These are phyloP conservation scores for Cystofilobasidium capitatum DNA, from an alignment of 768 basidiomycete species.

Conservation along the genomic window DNA sequence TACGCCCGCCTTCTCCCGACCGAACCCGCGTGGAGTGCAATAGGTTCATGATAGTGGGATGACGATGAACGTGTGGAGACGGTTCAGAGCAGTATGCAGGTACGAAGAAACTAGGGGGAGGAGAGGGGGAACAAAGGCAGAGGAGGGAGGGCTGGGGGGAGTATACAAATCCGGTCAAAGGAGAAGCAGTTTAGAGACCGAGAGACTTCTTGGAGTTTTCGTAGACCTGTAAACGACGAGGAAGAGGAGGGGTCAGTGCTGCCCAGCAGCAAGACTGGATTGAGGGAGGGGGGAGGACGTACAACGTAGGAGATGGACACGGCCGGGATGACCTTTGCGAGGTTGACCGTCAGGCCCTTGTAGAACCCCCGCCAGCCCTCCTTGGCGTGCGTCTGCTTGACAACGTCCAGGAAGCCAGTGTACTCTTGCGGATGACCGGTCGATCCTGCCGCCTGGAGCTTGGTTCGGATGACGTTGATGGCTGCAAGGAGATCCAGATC, in stretches of 20 bases:
- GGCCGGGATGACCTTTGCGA: slow-evolving; percentile 93
- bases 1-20: no score
- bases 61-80: no score
- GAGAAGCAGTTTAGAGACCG: slow-evolving; percentile 19
- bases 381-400: slow-evolving; percentile 61
- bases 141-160: no score
- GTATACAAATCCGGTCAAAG: not conserved
- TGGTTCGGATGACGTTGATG: slow-evolving; percentile 67
- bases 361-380: slow-evolving; percentile 95
- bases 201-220: slow-evolving; percentile 20
- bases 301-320: slow-evolving; percentile 96
- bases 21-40: no score
- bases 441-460: slow-evolving; percentile 91
- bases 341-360: slow-evolving; percentile 74
- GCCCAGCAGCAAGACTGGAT: not conserved
- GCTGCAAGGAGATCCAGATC: slow-evolving; percentile 25
- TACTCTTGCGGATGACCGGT: slow-evolving; percentile 88
- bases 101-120: no score
- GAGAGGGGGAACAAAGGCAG: no score
- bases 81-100: no score
- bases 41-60: no score
- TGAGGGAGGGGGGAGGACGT: not conserved
- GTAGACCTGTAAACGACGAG: slow-evolving; percentile 16
- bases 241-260: not conserved
- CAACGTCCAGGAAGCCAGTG: slow-evolving; percentile 77